Evolutionary conservation across 2,329 filamentous ascomycete genomes (phyloP), one percentile per base, ranked within the genome.

Genomic region (Stemphylium beticola): DNA sequence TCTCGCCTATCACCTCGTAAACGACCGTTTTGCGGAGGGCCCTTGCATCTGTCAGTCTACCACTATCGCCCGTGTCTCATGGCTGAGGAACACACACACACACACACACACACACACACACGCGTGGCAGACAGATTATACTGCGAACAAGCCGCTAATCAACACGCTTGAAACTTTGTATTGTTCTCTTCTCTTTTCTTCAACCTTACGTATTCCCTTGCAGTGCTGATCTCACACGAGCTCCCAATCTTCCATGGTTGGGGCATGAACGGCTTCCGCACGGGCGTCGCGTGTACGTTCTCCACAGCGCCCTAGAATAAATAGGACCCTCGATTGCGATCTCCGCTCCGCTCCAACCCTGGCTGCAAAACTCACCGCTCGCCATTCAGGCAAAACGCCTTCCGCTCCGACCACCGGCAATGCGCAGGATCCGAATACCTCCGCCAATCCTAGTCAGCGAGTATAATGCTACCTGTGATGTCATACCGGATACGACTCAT

Each of bases 291-390:
- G 14, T 15, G 17, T 34, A 32, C 49, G 45, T 43, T 55, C 55
- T 55, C 55, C 58, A 55, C 56, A 41, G 42, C 9, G 46, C 40
- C 47, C 47, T 51, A 51, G 33, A 24, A 24, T 24, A 36, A 26
- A 47, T 26, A 39, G 48, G 52, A 48, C 52, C 45, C 60, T 57
- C 44, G 49, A 49, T 40, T 41, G 41, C 47, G 41, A 61, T 62
- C 57, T 68, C 66, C 66, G 63, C 67, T 65, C 65, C 63, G 55
- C 65, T 55, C 58, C 38, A 42, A 45, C 55, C 61, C 55, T 55
- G 51, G 45, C 44, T 31, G 43, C 44, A 22, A 34, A 17, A 36
- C 55, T 65, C 61, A 64, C 64, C 65, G 64, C 64, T 59, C 51
- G 61, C 63, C 33, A 29, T 66, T 66, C 49, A 61, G 65, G 64